Base-by-base conservation (phyloP, 2,329 filamentous ascomycete species). In the Colletotrichum sp. region DNA sequence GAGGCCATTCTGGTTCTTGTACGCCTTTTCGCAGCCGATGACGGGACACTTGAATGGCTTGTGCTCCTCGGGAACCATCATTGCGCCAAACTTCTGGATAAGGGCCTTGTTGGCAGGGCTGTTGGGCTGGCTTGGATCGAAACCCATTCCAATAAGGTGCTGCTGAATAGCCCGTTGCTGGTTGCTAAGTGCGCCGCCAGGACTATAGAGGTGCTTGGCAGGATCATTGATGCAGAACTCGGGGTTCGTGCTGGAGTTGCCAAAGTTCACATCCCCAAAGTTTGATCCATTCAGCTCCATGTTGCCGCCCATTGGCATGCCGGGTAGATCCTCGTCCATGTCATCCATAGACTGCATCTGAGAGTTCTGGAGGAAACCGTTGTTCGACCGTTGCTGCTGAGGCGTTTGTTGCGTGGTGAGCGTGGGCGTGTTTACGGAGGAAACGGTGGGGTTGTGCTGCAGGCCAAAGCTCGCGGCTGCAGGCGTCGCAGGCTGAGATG, bases 11-110 rank as follows among this genome's bases (percentile, higher is more conserved):
- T 99, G 97, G 84, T 99, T 99, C 90, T 99, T 99, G 88, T 99
- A 99, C 0, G 97, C 96, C 89, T 99, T 99, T 85, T 99, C 97
- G 82, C 97, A 99, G 8, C 97, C 97, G 83, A 99, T 98, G 67
- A 99, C 97, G 2, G 97, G 97, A 82, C 97, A 99, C 83, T 96
- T 95, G 89, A 98, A 99, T 0, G 97, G 97, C 86, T 99, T 99
- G 81, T 98, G 95, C 83, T 99, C 96, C 83, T 99, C 96, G 18
- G 94, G 94, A 74, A 93, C 90, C 85, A 92, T 89, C 83, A 93
- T 87, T n/a, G 87, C 89, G 36, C 90, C 89, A 71, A 92, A 87
- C 66, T 90, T 88, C 78, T 92, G 90, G 55, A 92, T 82, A n/a
- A 92, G 82, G 24, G 87, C 85, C 72, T 90, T 88, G 68, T 89